Conservation (phyloP, 2,329 filamentous ascomycete genomes). For the Aspergillus ochraceus region DNA sequence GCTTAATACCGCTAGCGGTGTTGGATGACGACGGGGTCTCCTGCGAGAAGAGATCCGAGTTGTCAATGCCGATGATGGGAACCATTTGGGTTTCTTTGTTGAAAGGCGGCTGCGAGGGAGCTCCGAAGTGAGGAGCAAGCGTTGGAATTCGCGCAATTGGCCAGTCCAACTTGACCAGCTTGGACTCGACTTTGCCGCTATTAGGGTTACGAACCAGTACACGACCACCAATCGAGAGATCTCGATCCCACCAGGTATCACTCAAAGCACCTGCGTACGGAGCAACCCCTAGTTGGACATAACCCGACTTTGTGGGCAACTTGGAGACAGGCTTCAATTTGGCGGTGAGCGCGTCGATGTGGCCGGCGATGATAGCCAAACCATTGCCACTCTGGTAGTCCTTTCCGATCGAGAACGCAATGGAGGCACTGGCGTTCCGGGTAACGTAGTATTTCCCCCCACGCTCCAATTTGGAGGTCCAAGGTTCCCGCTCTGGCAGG, state of each 20-base stretch:
- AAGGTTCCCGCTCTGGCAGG: slow-evolving; percentile 74
- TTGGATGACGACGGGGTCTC: slow-evolving; percentile 21
- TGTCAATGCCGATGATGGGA: slow-evolving; percentile 87
- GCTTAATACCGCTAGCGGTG: slow-evolving; percentile 44
- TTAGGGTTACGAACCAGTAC: slow-evolving; percentile 76
- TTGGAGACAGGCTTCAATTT: slow-evolving; percentile 88
- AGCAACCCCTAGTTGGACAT: slow-evolving; percentile 84
- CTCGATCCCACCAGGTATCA: slow-evolving; percentile 94
- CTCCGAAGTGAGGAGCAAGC: slow-evolving; percentile 89
- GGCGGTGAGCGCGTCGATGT: slow-evolving; percentile 89
- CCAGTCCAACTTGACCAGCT: slow-evolving; percentile 89
- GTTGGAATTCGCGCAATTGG: slow-evolving; percentile 91
- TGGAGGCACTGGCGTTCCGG: slow-evolving; percentile 80
- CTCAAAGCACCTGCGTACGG: slow-evolving; percentile 89
- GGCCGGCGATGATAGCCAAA: slow-evolving; percentile 82
- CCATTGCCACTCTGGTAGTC: slow-evolving; percentile 83
- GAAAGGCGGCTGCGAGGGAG: slow-evolving; percentile 63
- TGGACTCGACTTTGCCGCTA: slow-evolving; percentile 73
- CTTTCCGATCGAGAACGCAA: slow-evolving; percentile 80
- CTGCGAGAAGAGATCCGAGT: slow-evolving; percentile 55
- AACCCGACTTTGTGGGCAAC: slow-evolving; percentile 81
- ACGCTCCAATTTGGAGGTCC: slow-evolving; percentile 68
- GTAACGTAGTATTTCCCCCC: slow-evolving; percentile 89
- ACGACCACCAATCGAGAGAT: slow-evolving; percentile 84
- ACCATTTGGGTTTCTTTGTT: slow-evolving; percentile 94